Evolutionary conservation across 495 filamentous ascomycete species (phyloP), one percentile per base, ranked within the genome.

Genomic region (Podospora bellae-mahoneyi): DNA sequence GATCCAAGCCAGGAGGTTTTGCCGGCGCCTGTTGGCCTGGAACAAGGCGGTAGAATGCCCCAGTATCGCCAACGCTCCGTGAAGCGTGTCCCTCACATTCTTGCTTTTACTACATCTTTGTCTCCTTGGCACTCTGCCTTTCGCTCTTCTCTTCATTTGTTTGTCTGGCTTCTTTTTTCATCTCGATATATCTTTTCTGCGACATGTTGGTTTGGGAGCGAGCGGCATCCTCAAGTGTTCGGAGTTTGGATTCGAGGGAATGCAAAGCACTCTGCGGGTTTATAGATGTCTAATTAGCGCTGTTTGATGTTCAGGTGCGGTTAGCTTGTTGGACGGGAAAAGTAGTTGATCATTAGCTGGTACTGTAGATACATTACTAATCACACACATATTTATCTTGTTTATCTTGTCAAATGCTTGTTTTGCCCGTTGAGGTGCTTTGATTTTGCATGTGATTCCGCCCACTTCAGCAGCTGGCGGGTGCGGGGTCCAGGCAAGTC

Each of bases 1-100:
- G 60, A 65, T 79, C 18, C 79, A 82, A 20, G 70, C 68, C 5
- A 67, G 76, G n/a, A 60, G 70, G 7, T 79, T 83, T 18, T 76
- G 74, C 20, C 67, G 68, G 28, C 76, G 80, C 72, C 39, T 79
- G 60, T 64, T 63, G 55, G 18, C 4, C 0, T 71, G 76, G 61
- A 80, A 78, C 26, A 63, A 66, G 10, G 60, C 56, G 1, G 70
- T 80, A 15, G 59, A 63, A 5, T 77, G 61, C n/a, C 61, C 61
- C 9, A 34, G 1, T n/a, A 27, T 18, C 16, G 9, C 7, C 26
- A 18, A 32, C 30, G 30, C 30, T 61, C 30, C 26, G 4, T 61
- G 39, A 48, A 16, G 16, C 56, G 4, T 59, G 56, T 59, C n/a
- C 1, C 19, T 27, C 23, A 9, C 18, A 28, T 61, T 23, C 16